Conservation (phyloP, 768 basidiomycete genomes). For the Asterophora parasitica region DNA sequence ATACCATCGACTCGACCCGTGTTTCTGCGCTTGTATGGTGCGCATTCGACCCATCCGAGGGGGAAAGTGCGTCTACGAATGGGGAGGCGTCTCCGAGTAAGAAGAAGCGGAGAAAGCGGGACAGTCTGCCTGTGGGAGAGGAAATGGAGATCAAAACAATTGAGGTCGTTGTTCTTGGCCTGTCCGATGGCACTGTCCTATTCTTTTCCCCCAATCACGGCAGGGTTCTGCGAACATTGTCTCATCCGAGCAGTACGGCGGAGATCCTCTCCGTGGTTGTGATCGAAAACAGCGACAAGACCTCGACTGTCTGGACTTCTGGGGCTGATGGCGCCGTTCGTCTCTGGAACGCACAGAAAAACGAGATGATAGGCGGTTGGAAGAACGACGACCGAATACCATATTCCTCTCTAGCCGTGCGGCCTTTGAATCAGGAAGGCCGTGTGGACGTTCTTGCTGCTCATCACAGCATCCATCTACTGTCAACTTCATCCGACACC, state of each 20-base stretch:
- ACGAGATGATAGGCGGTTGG: constrained; percentile 44
- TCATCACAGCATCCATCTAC: constrained; percentile 55
- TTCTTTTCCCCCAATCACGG: constrained; percentile 62
- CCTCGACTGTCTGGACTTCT: constrained; percentile 48
- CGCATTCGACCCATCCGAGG: constrained; percentile 28
- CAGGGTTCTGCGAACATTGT: constrained; percentile 48
- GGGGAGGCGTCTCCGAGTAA: constrained; percentile 37
- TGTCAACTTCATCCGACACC: constrained; percentile 30
- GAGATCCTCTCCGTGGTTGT: constrained; percentile 46
- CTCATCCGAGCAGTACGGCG: constrained; percentile 49
- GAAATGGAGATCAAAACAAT: constrained; percentile 23
- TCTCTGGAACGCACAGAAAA: constrained; percentile 52
- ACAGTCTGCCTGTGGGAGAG: constrained; percentile 23
- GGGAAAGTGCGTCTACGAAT: constrained; percentile 19
- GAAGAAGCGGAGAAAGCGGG: constrained; percentile 50
- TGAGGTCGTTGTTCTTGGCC: constrained; percentile 50
- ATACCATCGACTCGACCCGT: constrained; percentile 50
- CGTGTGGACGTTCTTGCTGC: constrained; percentile 48
- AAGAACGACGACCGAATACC: constrained; percentile 57
- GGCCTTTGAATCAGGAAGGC: constrained; percentile 34
- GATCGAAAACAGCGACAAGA: constrained; percentile 24
- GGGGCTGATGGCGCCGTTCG: constrained; percentile 52
- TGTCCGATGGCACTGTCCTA: constrained; percentile 54
- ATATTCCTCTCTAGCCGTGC: constrained; percentile 46
- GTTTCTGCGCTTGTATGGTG: constrained; percentile 55